Conservation (phyloP, 306 rosid species). For the Purshia tridentata region DNA sequence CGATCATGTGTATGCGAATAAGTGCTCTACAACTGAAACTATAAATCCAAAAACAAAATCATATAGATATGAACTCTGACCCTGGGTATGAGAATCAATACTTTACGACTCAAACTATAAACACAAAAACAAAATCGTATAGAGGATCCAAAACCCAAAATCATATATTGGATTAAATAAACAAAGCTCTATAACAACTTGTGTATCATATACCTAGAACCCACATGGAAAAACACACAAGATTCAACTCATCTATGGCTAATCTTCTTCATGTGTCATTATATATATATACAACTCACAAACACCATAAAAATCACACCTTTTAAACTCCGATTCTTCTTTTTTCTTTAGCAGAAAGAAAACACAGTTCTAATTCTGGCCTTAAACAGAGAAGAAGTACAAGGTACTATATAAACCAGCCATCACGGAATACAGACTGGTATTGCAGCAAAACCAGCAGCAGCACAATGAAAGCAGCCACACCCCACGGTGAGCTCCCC, state of each 20-base stretch:
- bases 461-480: slow-evolving; percentile 75
- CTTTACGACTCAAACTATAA: not conserved
- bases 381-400: not conserved
- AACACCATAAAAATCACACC: not conserved
- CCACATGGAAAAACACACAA: not conserved
- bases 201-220: not conserved
- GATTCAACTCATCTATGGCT: not conserved
- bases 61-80: no score
- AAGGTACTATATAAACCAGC: slow-evolving; percentile 50
- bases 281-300: not conserved
- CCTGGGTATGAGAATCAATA: no score
- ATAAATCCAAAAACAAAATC: no score
- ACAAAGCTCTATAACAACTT: not conserved
- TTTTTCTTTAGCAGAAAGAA: not conserved
- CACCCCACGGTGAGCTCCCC: slow-evolving; percentile 95
- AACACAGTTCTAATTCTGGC: slow-evolving; percentile 6
- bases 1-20: no score
- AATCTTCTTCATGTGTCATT: not conserved
- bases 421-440: slow-evolving; percentile 61
- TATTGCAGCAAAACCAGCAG: slow-evolving; percentile 64
- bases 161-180: not conserved
- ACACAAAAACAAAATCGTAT: not conserved
- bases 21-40: no score
- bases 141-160: not conserved
- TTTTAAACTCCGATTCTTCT: no score